A percentile compares a stretch with the other conserved stretches of the same genome.
These are phyloP conservation scores for Alternaria tenuissima DNA, from an alignment of 2,329 filamentous ascomycete species.

Conservation along the genomic window DNA sequence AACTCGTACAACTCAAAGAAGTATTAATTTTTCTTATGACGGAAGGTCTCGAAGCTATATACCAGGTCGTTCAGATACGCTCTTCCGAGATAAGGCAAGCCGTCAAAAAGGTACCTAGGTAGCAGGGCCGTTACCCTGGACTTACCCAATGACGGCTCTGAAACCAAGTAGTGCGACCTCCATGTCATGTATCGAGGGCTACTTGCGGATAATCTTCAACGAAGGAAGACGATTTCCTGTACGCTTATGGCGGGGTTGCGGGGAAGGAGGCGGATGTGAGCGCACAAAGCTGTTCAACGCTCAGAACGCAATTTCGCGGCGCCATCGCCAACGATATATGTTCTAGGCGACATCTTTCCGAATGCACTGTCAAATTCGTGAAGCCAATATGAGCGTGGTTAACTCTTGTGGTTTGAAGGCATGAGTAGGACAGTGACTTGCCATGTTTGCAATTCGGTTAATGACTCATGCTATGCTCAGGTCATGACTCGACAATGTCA, in stretches of 20 bases:
- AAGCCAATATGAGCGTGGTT: background rate
- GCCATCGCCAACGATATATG: too few relatives aligned
- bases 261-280: background rate
- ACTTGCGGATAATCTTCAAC: slow-evolving; percentile 3
- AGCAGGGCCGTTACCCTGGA: slow-evolving; percentile 8
- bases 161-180: slow-evolving; percentile 6
- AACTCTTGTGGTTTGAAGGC: background rate
- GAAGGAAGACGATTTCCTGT: slow-evolving; percentile 5
- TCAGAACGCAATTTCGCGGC: background rate
- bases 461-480: background rate
- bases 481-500: background rate
- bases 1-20: background rate
- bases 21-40: background rate
- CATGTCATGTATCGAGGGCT: slow-evolving; percentile 15
- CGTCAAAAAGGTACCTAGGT: background rate
- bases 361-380: background rate
- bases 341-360: background rate
- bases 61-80: background rate
- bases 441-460: background rate
- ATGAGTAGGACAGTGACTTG: background rate
- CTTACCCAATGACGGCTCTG: slow-evolving; percentile 16
- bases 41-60: slow-evolving; percentile 20
- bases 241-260: slow-evolving; percentile 1
- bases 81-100: slow-evolving; percentile 10
- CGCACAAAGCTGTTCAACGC: background rate